These are phyloP conservation scores for Tolypocladium tundrense DNA, from an alignment of 2,329 filamentous ascomycete genomes.

Conservation along the genomic window DNA sequence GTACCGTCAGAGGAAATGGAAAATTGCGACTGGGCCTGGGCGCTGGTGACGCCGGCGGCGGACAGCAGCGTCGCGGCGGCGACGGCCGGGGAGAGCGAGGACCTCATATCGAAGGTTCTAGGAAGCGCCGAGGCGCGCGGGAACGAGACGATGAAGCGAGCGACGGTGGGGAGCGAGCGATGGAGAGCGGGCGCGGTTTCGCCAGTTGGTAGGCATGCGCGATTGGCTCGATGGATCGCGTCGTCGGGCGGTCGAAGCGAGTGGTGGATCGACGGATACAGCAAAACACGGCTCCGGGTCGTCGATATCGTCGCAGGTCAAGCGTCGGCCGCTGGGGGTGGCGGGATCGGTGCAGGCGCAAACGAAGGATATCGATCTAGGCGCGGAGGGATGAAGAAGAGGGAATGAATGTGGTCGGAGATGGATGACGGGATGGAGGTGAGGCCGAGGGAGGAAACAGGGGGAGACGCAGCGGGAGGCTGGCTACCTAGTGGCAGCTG, in stretches of 20 bases:
- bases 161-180: background rate
- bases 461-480: background rate
- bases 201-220: background rate
- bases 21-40: conserved; percentile 4
- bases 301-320: background rate
- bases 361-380: background rate
- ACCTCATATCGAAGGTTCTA: conserved; percentile 3
- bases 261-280: background rate
- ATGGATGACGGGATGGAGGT: background rate
- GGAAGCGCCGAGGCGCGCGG: background rate
- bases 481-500: background rate
- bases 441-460: background rate
- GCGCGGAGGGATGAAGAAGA: background rate
- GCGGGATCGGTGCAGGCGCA: background rate
- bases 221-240: background rate
- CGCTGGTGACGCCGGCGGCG: conserved; percentile 1
- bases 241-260: background rate
- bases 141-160: background rate
- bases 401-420: background rate
- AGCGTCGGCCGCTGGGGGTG: background rate
- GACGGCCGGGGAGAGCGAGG: background rate
- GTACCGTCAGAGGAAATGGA: conserved; percentile 5
- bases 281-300: background rate
- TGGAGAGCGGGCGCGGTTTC: background rate
- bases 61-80: conserved; percentile 4